Percentiles rank a stretch among this genome's conserved stretches.
Conservation (phyloP, 2,329 filamentous ascomycete species). For the Cladosporium colombiae region DNA sequence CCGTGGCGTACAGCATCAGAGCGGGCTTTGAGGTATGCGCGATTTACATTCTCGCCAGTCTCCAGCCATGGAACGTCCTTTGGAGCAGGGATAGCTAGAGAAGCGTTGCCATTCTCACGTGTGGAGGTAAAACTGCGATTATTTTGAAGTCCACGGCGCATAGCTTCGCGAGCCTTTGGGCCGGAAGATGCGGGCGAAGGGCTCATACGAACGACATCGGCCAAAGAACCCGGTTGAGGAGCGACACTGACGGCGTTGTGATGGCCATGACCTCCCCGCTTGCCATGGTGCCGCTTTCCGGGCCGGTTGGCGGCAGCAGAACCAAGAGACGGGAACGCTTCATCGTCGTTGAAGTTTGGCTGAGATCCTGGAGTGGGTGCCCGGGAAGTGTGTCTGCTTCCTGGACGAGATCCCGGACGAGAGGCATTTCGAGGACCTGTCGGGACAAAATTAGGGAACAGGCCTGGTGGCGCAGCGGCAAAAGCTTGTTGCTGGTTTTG, state of each 20-base stretch:
- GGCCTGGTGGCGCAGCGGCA: slow-evolving; percentile 59
- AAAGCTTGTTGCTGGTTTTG: slow-evolving; percentile 42
- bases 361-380: slow-evolving; percentile 68
- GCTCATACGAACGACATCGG: slow-evolving; percentile 93
- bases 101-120: slow-evolving; percentile 76
- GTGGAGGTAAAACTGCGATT: slow-evolving; percentile 64
- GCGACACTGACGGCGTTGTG: slow-evolving; percentile 67
- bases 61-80: slow-evolving; percentile 96
- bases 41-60: slow-evolving; percentile 86
- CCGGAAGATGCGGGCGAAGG: slow-evolving; percentile 65
- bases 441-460: slow-evolving; percentile 62
- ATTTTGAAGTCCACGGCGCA: slow-evolving; percentile 56
- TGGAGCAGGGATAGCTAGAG: slow-evolving; percentile 80
- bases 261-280: slow-evolving; percentile 76
- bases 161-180: slow-evolving; percentile 52
- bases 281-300: slow-evolving; percentile 90
- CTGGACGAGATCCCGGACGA: slow-evolving; percentile 77
- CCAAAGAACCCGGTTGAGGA: slow-evolving; percentile 75
- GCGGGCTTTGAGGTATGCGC: slow-evolving; percentile 90
- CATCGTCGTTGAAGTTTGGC: slow-evolving; percentile 76
- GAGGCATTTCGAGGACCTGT: slow-evolving; percentile 47
- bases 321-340: slow-evolving; percentile 89
- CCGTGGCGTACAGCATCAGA: slow-evolving; percentile 97
- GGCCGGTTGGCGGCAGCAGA: slow-evolving; percentile 71
- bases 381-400: slow-evolving; percentile 74